Base-by-base conservation (phyloP, 2,329 filamentous ascomycete genomes). In the Fusarium musae region DNA sequence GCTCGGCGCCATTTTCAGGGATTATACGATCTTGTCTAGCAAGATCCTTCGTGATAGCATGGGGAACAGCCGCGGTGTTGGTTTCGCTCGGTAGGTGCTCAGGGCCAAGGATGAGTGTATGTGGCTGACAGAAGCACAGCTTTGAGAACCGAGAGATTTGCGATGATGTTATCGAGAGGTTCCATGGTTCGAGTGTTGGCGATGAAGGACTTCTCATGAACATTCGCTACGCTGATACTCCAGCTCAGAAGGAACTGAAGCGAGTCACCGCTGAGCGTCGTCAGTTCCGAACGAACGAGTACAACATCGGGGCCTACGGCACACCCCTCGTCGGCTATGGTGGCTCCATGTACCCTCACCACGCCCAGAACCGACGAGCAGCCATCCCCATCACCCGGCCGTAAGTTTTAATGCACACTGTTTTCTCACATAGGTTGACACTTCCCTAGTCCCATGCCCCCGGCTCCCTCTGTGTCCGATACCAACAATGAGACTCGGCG, bases 181-280 rank as follows among this genome's bases (percentile, higher is more conserved):
- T 93, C 84, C 95, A 97, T 83, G 96, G 96, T 73, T 86, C 91
- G 75, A 85, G 89, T 36, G 88, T 93, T 74, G 93, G 93, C 44
- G 91, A 93, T 39, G 94, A 97, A 78, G 91, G 92, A 34, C 90
- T 96, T 74, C 91, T 95, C 72, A 90, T 96, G 84, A 95, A 98
- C 84, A 95, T 99, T 76, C 95, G 96, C 74, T 99, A 97, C 82
- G 96, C 97, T 72, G 96, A 99, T 80, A 99, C 96, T 42, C 94
- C 96, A 62, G 93, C 96, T 71, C 96, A 99, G 83, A 99, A 99
- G 86, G 91, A 96, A 80, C 88, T 99, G 76, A 99, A 99, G 88
- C 93, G 96, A 73, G 93, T 98, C 80, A 98, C 96, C 46, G 95
- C 96, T 37, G 95, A 97, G 81, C 94, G 95, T 65, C 95, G 96